Base-by-base conservation (phyloP, 306 rosid genomes). In the Elaeagnus macrophylla region DNA sequence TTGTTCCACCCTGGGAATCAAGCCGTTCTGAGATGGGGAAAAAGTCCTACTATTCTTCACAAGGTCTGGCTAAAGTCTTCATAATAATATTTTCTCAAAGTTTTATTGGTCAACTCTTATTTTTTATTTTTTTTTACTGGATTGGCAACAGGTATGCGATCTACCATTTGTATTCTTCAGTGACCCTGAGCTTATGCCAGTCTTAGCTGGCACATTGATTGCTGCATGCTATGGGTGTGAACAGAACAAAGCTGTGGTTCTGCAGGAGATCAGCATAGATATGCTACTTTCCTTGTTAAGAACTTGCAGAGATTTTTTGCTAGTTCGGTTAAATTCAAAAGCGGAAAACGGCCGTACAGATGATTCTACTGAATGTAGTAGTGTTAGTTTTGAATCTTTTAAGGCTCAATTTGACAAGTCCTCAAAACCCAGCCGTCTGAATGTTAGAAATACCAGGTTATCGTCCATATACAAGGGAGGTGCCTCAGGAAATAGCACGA, bases 11-110 rank as follows among this genome's bases (percentile, higher is more conserved):
- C 77, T 11, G 89, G 84, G 53, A 91, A 91, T 73, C 97, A 91
- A 72, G 93, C 95, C 11, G 97, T 91, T 68, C 96, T 91, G 66
- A 72, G 93, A 57, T 86, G 97, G 97, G 97, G 96, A 71, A 87
- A 84, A 75, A 78, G 96, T 64, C 97, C 97, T 60, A 91, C 96
- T 54, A 84, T 91, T 66, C 88, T 91, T 51, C 96, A 91, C 70
- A 91, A 91, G 95, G 97, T 87, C 72, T 48, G 79, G 72, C 58
- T 64, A 61, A 39, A 48, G 37, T 62, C 51, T 60, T 37, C 35
- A 40, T 51, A 10, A 45, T 17, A 63, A 44, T 60, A 37, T 51
- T 49, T 57, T 56, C 60, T 64, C 48, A 45, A 51, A 48, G 8
- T 49, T 45, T 65, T 56, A 56, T 62, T 5, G 5, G 50, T 66